phyloP scores from a whole-genome alignment of 805 yeast species.

The Yamadazyma akitaensis region DNA sequence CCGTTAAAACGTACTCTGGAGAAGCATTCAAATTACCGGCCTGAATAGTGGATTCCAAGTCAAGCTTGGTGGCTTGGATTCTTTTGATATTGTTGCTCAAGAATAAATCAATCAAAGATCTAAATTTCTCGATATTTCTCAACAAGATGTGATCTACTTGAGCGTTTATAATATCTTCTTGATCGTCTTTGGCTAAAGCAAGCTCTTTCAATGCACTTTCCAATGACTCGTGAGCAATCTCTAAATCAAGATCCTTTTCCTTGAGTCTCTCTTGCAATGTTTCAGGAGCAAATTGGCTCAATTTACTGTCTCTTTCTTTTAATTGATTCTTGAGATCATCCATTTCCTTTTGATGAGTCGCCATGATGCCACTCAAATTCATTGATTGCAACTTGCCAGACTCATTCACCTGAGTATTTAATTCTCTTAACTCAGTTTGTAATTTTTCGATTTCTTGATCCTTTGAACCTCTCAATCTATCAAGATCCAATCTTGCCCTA shows the following conservation, averaged over 20 bases:
- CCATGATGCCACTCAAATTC: constrained; percentile 55
- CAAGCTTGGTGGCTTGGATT: constrained; percentile 68
- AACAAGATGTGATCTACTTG: constrained; percentile 53
- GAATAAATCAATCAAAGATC: constrained; percentile 63
- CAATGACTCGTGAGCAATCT: constrained; percentile 74
- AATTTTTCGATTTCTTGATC: constrained; percentile 63
- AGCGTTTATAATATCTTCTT: constrained; percentile 53
- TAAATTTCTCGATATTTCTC: constrained; percentile 48
- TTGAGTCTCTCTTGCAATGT: constrained; percentile 45
- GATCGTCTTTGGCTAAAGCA: constrained; percentile 47
- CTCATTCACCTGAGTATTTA: constrained; percentile 55
- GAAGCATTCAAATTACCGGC: constrained; percentile 78
- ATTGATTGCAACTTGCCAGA: constrained; percentile 61
- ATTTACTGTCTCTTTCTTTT: constrained; percentile 26
- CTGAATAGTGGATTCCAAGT: constrained; percentile 74
- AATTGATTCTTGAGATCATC: constrained; percentile 50
- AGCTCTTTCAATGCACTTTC: constrained; percentile 65
- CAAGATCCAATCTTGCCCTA: constrained; percentile 79
- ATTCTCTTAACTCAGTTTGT: constrained; percentile 60
- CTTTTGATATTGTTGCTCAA: constrained; percentile 65
- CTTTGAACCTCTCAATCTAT: constrained; percentile 61
- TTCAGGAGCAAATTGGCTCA: constrained; percentile 22
- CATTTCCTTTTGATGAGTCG: constrained; percentile 63
- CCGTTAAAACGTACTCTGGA: constrained; percentile 62
- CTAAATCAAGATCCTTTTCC: constrained; percentile 76